Evolutionary conservation across 495 filamentous ascomycete species (phyloP), one percentile per base, ranked within the genome.

Genomic region (Neurospora sp.): DNA sequence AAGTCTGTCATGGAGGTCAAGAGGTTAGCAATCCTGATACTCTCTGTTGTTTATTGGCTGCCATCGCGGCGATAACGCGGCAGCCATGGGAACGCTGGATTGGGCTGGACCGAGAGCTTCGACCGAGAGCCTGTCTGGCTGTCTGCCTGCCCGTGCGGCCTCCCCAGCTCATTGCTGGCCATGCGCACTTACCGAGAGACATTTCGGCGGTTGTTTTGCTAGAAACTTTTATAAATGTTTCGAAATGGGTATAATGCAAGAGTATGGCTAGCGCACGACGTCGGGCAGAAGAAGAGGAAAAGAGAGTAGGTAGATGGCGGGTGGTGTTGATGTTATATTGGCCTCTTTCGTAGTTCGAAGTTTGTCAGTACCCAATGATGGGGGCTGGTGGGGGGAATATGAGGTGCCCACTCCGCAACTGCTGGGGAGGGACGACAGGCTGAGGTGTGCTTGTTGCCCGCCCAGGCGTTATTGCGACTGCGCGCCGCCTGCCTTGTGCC

Each of bases 281-380:
- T 42, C 45, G 43, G 19, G 37, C 28, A 38, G 34, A 39, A 73
- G 38, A n/a, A 54, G 73, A 48, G 38, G 71, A 66, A 34, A 36
- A 45, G 48, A 59, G 39, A 31, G 21, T 62, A 21, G 62, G 62
- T 70, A 40, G 59, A 34, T 73, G 73, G 31, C 45, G 69, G 73
- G 28, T 48, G 70, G 72, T 19, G 54, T 72, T 69, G 37, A 70
- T 59, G 59, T 70, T 24, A 19, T 71, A 66, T 66, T 66, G 54
- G 54, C 54, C 54, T 66, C 54, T 66, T 66, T 66, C 54, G 54
- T 66, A 66, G 54, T 66, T 66, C 31, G 71, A 77, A 77, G 72
- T 76, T 77, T 77, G 76, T 74, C 71, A 74, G 72, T 77, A 77
- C 76, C 76, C 76, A 76, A 77, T 69, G 72, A 70, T 39, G 54